Evolutionary conservation across 2,329 filamentous ascomycete genomes (phyloP).

Genomic region (Sarocladium strictum): DNA sequence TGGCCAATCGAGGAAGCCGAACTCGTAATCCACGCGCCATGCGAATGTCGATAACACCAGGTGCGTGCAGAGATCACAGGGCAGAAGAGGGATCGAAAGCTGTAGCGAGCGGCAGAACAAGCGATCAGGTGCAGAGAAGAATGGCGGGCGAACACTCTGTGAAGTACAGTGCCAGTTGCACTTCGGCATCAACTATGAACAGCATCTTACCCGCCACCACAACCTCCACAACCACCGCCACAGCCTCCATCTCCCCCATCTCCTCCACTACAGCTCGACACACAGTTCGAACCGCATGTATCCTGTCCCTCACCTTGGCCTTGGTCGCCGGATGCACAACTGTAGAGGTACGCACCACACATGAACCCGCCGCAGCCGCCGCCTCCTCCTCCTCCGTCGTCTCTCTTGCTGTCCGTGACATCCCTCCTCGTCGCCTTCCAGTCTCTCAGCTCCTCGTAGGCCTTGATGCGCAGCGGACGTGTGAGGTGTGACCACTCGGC

Average conservation of each 20-base stretch:
- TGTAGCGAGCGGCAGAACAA: too few relatives aligned
- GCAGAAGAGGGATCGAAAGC: too few relatives aligned
- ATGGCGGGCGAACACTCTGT: too few relatives aligned
- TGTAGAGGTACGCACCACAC: constrained; percentile 14
- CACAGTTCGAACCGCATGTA: constrained; percentile 18
- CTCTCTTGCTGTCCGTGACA: constrained; percentile 4
- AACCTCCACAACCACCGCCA: constrained; percentile 16
- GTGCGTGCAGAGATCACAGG: too few relatives aligned
- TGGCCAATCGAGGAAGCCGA: too few relatives aligned
- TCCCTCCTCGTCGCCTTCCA: constrained; percentile 16
- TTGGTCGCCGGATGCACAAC: constrained; percentile 13
- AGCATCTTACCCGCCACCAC: constrained; percentile 13
- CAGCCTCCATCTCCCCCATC: constrained; percentile 10
- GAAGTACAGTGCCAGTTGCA: too few relatives aligned
- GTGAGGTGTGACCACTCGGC: constrained; percentile 20
- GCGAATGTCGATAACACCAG: too few relatives aligned
- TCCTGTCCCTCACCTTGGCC: constrained; percentile 16
- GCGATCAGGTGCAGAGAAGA: too few relatives aligned
- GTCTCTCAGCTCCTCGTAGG: constrained; percentile 20
- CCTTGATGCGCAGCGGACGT: constrained; percentile 14
- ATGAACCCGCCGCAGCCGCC: constrained; percentile 13
- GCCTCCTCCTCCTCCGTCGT: constrained; percentile 12
- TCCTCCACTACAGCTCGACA: constrained; percentile 12
- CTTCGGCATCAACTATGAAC: too few relatives aligned
- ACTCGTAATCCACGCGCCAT: too few relatives aligned